Evolutionary conservation across 352 stramenopile species (phyloP).

Genomic region (Pythium rhizo-oryzae): DNA sequence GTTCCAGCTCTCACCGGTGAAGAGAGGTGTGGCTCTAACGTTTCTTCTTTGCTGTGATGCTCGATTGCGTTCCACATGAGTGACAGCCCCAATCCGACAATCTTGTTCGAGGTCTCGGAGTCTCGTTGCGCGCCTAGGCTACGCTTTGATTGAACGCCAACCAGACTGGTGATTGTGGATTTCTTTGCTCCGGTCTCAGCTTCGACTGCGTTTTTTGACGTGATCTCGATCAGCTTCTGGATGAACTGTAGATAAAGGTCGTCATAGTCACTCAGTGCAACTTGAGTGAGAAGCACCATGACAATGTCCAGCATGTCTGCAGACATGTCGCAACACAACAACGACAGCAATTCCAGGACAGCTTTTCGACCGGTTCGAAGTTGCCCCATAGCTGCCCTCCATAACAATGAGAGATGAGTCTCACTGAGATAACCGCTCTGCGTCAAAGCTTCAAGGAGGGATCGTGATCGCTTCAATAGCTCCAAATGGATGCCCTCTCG

Average conservation of each 20-base stretch:
- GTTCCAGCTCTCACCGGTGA: neutral
- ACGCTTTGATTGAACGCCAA: constrained; percentile 46
- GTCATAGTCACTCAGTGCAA: constrained; percentile 71
- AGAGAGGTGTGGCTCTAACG: neutral
- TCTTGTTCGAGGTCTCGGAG: constrained; percentile 70
- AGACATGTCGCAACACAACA: constrained; percentile 62
- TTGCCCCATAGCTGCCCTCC: constrained; percentile 71
- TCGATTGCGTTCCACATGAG: constrained; percentile 77
- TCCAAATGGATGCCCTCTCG: constrained; percentile 83
- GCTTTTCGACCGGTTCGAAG: constrained; percentile 68
- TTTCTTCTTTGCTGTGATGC: constrained; percentile 22
- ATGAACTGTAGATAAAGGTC: constrained; percentile 80
- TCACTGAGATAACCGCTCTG: constrained; percentile 60
- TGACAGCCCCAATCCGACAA: constrained; percentile 73
- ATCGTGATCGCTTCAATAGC: constrained; percentile 76
- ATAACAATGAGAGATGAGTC: constrained; percentile 72
- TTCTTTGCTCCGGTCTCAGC: constrained; percentile 74
- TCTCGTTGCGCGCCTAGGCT: constrained; percentile 66
- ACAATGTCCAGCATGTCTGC: constrained; percentile 81
- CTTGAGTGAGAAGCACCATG: constrained; percentile 74
- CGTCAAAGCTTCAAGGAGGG: constrained; percentile 70
- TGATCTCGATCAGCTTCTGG: constrained; percentile 72
- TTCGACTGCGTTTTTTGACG: constrained; percentile 71
- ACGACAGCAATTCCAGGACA: constrained; percentile 74
- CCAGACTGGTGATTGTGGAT: constrained; percentile 59